These are phyloP conservation scores for Breviolum minutum DNA, from an alignment of 73 alveolate genomes.

Conservation along the genomic window DNA sequence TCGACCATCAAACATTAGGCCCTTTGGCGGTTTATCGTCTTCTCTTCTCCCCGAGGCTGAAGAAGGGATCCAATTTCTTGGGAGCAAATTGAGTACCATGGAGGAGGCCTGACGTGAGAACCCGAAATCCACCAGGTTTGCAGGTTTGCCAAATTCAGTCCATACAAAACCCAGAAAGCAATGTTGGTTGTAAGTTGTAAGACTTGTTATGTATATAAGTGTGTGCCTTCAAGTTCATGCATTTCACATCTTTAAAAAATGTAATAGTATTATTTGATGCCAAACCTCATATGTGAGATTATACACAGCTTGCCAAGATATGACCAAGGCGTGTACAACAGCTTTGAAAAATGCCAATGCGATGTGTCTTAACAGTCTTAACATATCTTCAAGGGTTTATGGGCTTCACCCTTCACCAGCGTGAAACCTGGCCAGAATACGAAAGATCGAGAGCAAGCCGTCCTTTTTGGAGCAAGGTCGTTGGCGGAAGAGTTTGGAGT, in stretches of 20 bases:
- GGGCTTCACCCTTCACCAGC: too few relatives aligned
- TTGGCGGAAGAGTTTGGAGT: too few relatives aligned
- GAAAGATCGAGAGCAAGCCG: slow-evolving; percentile 87
- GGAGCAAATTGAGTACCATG: slow-evolving; percentile 19
- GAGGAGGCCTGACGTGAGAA: slow-evolving; percentile 5
- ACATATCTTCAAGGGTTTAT: too few relatives aligned
- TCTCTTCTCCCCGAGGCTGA: background rate
- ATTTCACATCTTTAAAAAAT: too few relatives aligned
- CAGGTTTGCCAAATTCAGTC: background rate
- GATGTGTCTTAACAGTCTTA: too few relatives aligned
- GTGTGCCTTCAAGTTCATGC: background rate
- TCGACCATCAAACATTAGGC: too few relatives aligned
- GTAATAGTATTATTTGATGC: too few relatives aligned
- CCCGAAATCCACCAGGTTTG: background rate
- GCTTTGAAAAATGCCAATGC: too few relatives aligned
- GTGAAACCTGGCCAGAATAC: background rate
- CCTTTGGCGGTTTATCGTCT: background rate
- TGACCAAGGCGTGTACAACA: too few relatives aligned
- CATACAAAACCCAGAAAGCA: background rate
- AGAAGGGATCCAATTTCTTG: slow-evolving; percentile 1
- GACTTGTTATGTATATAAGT: background rate
- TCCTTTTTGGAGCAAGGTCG: slow-evolving; percentile 73
- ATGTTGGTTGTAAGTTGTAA: background rate
- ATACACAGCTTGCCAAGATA: too few relatives aligned
- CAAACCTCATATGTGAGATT: too few relatives aligned